These are phyloP conservation scores for Urostyla sp. DNA, from an alignment of 73 alveolate genomes.

Conservation along the genomic window DNA sequence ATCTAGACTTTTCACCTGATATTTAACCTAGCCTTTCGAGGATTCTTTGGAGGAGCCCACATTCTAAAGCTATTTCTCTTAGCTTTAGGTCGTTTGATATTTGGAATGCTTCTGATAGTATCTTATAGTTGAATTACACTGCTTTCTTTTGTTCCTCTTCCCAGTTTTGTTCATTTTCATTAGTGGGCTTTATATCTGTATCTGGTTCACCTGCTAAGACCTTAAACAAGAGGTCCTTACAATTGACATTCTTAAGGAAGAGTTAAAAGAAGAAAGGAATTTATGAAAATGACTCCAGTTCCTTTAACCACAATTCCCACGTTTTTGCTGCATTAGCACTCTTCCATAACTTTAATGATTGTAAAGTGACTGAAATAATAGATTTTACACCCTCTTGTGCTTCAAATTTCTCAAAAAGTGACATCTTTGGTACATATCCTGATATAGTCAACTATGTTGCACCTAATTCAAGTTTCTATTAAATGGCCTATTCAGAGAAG, in stretches of 20 bases:
- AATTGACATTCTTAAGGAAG: constrained; percentile 66
- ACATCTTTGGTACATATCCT: constrained; percentile 63
- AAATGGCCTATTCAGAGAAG: too few relatives aligned
- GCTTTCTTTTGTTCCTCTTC: constrained; percentile 77
- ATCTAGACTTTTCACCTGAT: constrained; percentile 73
- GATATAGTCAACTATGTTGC: too few relatives aligned
- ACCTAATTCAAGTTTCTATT: too few relatives aligned
- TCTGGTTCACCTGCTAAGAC: constrained; percentile 79
- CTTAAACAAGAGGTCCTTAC: constrained; percentile 74
- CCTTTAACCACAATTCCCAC: constrained; percentile 77
- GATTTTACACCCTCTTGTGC: constrained; percentile 71
- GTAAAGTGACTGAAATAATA: constrained; percentile 64
- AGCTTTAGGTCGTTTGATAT: constrained; percentile 65
- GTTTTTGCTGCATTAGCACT: constrained; percentile 57
- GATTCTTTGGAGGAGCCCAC: constrained; percentile 64
- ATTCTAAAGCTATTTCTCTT: constrained; percentile 71
- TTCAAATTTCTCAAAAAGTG: constrained; percentile 72
- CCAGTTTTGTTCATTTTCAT: constrained; percentile 50
- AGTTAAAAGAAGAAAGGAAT: constrained; percentile 77
- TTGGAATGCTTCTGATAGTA: constrained; percentile 67
- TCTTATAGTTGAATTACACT: constrained; percentile 70
- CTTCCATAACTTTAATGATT: constrained; percentile 68
- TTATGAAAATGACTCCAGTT: constrained; percentile 66
- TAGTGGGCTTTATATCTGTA: constrained; percentile 23
- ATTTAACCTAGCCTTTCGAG: constrained; percentile 71